Evolutionary conservation across 495 filamentous ascomycete species (phyloP).

Genomic region (Immersiella caudata): DNA sequence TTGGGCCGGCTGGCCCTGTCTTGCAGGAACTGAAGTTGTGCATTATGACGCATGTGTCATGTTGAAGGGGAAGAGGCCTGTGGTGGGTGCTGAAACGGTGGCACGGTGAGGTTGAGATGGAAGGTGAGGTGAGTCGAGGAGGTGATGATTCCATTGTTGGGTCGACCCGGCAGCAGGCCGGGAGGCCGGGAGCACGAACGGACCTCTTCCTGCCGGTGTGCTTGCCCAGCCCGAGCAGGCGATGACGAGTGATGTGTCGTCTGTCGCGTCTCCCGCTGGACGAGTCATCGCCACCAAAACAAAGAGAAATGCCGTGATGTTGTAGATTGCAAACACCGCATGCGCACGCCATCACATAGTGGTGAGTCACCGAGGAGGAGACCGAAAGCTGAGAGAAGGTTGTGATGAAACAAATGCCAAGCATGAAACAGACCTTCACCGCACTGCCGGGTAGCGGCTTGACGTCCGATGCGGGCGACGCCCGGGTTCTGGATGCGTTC

Average conservation of each 20-base stretch:
- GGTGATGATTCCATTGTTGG: background rate
- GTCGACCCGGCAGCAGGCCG: background rate
- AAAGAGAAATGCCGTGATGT: background rate
- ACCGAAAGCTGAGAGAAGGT: background rate
- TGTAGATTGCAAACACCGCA: background rate
- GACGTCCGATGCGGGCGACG: background rate
- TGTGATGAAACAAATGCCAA: slow-evolving; percentile 21
- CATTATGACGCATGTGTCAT: background rate
- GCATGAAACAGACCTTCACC: slow-evolving; percentile 18
- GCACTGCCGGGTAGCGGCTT: slow-evolving; percentile 2
- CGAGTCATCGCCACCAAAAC: slow-evolving; percentile 2
- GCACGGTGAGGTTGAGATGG: background rate
- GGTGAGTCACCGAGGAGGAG: slow-evolving; percentile 16
- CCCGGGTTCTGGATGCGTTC: slow-evolving; percentile 13
- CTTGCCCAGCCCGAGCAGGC: background rate
- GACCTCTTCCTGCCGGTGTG: background rate
- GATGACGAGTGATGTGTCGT: background rate
- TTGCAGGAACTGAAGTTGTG: slow-evolving; percentile 1
- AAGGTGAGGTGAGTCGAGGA: background rate
- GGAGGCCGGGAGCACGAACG: background rate
- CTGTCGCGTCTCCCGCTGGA: background rate
- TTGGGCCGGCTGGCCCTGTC: background rate
- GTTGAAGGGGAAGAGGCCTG: background rate
- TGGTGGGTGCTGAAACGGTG: background rate
- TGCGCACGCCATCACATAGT: slow-evolving; percentile 9